Conservation (phyloP, 805 yeast genomes). For the Lachancea nothofagi region DNA sequence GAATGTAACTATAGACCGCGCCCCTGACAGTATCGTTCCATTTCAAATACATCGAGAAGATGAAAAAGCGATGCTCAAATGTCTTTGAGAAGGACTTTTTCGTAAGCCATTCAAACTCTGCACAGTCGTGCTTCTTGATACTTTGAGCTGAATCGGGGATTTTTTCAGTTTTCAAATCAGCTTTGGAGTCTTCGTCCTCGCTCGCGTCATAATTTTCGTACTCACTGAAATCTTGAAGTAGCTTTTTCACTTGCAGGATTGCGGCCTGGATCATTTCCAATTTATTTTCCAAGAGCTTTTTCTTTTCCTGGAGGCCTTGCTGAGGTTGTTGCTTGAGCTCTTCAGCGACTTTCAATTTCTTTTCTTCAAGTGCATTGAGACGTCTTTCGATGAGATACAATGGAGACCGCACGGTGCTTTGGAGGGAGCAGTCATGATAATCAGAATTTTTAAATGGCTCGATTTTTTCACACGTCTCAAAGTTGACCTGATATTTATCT, state of each 20-base stretch:
- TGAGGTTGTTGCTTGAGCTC: slow-evolving; percentile 39
- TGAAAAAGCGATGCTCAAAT: slow-evolving; percentile 55
- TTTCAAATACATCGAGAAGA: slow-evolving; percentile 66
- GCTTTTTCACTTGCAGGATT: slow-evolving; percentile 15
- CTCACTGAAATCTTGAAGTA: slow-evolving; percentile 21
- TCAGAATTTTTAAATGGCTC: slow-evolving; percentile 47
- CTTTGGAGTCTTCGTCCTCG: slow-evolving; percentile 1
- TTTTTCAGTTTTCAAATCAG: slow-evolving; percentile 36
- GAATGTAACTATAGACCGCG: slow-evolving; percentile 53
- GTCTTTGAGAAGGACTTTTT: slow-evolving; percentile 18
- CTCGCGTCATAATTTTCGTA: slow-evolving; percentile 5
- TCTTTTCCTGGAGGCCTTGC: slow-evolving; percentile 18
- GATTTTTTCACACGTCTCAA: slow-evolving; percentile 32
- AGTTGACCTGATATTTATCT: slow-evolving; percentile 36
- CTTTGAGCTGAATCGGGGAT: slow-evolving; percentile 34
- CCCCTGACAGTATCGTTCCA: slow-evolving; percentile 75
- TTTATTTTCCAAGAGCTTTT: slow-evolving; percentile 1
- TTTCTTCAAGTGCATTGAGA: slow-evolving; percentile 28
- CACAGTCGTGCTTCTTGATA: slow-evolving; percentile 13
- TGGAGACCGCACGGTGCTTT: slow-evolving; percentile 20
- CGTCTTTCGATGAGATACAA: slow-evolving; percentile 19
- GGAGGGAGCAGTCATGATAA: slow-evolving; percentile 60
- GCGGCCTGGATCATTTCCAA: slow-evolving; percentile 12
- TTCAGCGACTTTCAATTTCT: slow-evolving; percentile 31
- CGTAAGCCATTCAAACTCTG: slow-evolving; percentile 17